A percentile compares a stretch with the other conserved stretches of the same genome.
Conservation (phyloP, 2,329 filamentous ascomycete genomes). For the Botryotinia globosa region DNA sequence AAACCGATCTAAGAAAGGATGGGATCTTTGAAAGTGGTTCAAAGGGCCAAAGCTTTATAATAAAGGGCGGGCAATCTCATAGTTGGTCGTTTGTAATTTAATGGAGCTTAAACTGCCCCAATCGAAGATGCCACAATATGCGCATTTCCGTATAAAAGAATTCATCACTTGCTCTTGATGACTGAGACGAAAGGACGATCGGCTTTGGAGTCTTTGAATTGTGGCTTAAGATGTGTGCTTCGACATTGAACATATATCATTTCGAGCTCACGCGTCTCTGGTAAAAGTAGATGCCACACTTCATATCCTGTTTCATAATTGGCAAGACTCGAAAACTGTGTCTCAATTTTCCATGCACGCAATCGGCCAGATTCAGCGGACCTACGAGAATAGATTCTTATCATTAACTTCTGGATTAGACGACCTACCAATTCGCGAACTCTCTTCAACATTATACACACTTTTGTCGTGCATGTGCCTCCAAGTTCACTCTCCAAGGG, state of each 20-base stretch:
- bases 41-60: background rate
- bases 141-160: background rate
- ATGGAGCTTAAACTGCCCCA: background rate
- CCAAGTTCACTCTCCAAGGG: background rate
- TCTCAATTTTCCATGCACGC: background rate
- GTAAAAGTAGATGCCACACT: background rate
- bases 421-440: background rate
- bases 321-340: background rate
- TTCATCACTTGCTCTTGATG: background rate
- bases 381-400: background rate
- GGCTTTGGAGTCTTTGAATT: background rate
- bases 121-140: background rate
- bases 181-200: background rate
- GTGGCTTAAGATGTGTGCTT: background rate
- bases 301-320: background rate
- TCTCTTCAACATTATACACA: background rate
- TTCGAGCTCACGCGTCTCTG: background rate
- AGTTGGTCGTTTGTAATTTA: background rate
- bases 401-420: background rate
- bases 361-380: background rate
- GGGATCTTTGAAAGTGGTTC: background rate
- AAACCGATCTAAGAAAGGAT: background rate
- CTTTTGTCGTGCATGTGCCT: too few species aligned
- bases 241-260: background rate
- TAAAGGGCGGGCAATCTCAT: background rate